Evolutionary conservation across 768 basidiomycete species (phyloP).

Genomic region (Podaxis sp.): DNA sequence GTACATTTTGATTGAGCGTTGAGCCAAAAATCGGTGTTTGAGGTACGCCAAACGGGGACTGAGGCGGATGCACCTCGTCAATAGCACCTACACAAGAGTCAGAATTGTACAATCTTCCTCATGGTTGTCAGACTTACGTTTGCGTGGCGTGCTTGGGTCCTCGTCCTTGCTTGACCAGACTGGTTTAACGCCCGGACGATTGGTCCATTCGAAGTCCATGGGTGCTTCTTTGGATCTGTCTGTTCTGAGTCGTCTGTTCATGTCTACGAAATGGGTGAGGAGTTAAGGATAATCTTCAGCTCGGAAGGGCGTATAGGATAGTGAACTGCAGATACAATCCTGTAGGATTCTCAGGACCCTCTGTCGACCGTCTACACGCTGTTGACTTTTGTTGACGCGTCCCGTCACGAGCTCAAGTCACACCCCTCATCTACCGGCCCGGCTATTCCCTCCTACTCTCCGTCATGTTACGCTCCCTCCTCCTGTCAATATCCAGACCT

Average conservation of each 20-base stretch:
- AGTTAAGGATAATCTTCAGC: neutral
- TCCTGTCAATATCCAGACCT: conserved; percentile 14
- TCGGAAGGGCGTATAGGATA: neutral
- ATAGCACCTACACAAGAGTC: conserved; percentile 32
- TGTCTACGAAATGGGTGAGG: neutral
- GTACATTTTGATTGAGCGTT: conserved; percentile 57
- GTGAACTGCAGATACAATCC: conserved; percentile 5
- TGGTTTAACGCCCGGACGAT: conserved; percentile 54
- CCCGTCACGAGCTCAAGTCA: conserved; percentile 26
- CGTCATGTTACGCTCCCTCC: conserved; percentile 21
- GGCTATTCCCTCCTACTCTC: neutral
- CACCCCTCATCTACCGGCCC: conserved; percentile 1
- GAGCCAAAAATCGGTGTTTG: conserved; percentile 54
- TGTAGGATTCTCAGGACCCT: neutral
- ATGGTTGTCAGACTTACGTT: conserved; percentile 50
- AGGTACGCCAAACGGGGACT: conserved; percentile 33
- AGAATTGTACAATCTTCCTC: conserved; percentile 8
- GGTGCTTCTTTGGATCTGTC: conserved; percentile 75
- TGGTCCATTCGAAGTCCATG: conserved; percentile 89
- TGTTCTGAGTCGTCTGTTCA: conserved; percentile 20
- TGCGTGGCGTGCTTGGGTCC: conserved; percentile 55
- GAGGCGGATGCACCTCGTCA: conserved; percentile 41
- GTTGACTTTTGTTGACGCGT: conserved; percentile 35
- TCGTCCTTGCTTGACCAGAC: conserved; percentile 51
- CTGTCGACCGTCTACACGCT: neutral